Conservation (phyloP, 2,329 filamentous ascomycete genomes). For the Didymella sp. region DNA sequence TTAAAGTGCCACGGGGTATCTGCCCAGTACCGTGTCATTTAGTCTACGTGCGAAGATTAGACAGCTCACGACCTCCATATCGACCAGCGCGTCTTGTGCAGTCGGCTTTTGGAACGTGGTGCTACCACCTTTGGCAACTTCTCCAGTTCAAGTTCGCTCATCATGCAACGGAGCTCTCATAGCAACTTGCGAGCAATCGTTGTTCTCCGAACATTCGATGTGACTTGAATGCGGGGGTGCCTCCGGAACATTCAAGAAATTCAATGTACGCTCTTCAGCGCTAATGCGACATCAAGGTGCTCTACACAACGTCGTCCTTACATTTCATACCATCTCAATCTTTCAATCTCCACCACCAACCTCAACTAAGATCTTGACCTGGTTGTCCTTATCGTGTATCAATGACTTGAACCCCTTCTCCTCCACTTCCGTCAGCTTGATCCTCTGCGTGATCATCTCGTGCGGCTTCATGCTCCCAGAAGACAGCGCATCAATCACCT, state of each 20-base stretch:
- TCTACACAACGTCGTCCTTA: constrained; percentile 2
- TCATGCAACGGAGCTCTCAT: not conserved
- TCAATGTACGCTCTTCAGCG: not conserved
- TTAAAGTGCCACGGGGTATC: constrained; percentile 87
- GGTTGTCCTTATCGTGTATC: constrained; percentile 58
- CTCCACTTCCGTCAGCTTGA: constrained; percentile 55
- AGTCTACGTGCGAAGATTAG: constrained; percentile 92
- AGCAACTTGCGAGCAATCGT: constrained; percentile 24
- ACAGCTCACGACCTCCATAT: constrained; percentile 39
- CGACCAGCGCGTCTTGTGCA: constrained; percentile 46
- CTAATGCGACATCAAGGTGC: constrained; percentile 17
- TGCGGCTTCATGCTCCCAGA: constrained; percentile 54
- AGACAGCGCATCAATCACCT: constrained; percentile 54
- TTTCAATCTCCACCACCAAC: constrained; percentile 38
- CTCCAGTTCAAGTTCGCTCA: constrained; percentile 32
- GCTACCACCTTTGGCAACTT: constrained; percentile 38
- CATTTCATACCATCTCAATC: no score
- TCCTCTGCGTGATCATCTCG: constrained; percentile 59
- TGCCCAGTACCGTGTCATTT: constrained; percentile 84
- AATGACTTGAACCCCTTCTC: constrained; percentile 57
- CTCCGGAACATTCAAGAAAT: constrained; percentile 32
- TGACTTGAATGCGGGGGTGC: constrained; percentile 34
- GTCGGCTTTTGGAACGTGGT: constrained; percentile 37
- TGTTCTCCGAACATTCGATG: constrained; percentile 18
- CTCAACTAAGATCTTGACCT: constrained; percentile 58